These are phyloP conservation scores for Omphalea diandra DNA, from an alignment of 441 rosid species.

Conservation along the genomic window DNA sequence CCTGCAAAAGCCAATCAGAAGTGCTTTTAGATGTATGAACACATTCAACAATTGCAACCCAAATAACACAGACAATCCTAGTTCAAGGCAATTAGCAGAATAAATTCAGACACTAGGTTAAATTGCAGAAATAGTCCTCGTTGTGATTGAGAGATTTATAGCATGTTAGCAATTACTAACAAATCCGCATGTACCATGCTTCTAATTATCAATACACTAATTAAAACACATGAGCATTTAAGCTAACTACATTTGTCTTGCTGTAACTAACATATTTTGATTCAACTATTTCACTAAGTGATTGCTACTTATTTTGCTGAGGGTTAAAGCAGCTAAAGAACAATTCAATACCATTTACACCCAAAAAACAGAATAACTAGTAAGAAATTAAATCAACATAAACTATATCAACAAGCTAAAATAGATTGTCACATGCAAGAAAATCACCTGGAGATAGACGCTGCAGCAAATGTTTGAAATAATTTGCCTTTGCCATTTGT, in stretches of 20 bases:
- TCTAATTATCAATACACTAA: background rate
- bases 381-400: constrained; percentile 1
- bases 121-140: background rate
- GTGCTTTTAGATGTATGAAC: constrained; percentile 13
- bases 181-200: background rate
- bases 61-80: background rate
- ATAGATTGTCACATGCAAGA: constrained; percentile 9
- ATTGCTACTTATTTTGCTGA: background rate
- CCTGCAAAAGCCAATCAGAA: constrained; percentile 38
- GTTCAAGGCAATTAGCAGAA: background rate
- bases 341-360: background rate
- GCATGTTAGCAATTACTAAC: background rate
- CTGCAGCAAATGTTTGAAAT: constrained; percentile 53
- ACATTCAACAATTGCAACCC: background rate
- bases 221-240: background rate
- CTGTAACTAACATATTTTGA: background rate
- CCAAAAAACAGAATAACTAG: background rate
- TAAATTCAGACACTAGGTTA: background rate
- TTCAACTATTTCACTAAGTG: background rate
- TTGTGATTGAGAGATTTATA: background rate
- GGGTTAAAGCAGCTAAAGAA: constrained; percentile 3
- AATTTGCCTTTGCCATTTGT: constrained; percentile 68
- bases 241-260: background rate
- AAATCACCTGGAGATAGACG: constrained; percentile 50
- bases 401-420: constrained; percentile 18